Evolutionary conservation across 305 asterid species (phyloP).

Genomic region (Rubia tinctorum): DNA sequence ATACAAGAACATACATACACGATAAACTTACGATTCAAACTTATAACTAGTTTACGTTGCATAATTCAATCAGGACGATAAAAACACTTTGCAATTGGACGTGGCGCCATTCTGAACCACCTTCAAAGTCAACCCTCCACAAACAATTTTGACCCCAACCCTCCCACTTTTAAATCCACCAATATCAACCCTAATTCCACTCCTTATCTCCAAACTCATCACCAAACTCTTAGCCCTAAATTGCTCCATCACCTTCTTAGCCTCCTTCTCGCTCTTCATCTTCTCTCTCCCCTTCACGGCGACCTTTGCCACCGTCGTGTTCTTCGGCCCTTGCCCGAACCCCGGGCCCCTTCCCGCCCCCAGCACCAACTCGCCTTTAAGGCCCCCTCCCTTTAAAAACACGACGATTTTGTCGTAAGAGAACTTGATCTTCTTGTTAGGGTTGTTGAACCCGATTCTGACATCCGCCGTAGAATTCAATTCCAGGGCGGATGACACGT

Average conservation of each 20-base stretch:
- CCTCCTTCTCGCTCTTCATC: constrained; percentile 22
- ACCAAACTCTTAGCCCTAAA: constrained; percentile 37
- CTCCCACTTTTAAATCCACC: constrained; percentile 30
- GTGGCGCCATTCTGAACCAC: constrained; percentile 24
- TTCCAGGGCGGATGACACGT: constrained; percentile 28
- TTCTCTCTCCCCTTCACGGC: constrained; percentile 12
- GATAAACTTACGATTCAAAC: too few relatives aligned
- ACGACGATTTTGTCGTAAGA: constrained; percentile 30
- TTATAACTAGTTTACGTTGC: too few relatives aligned
- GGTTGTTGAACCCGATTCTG: constrained; percentile 33
- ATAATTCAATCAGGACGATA: too few relatives aligned
- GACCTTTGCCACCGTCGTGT: constrained; percentile 33
- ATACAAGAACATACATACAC: too few relatives aligned
- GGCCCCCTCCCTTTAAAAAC: constrained; percentile 14
- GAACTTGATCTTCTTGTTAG: constrained; percentile 35
- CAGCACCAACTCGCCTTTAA: constrained; percentile 20
- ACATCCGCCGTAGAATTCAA: constrained; percentile 29
- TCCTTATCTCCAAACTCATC: constrained; percentile 32
- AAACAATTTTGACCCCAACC: constrained; percentile 30
- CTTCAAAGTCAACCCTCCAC: constrained; percentile 32
- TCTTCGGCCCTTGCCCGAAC: constrained; percentile 33
- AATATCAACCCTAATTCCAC: constrained; percentile 34
- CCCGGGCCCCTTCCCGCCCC: constrained; percentile 39
- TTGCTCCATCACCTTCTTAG: constrained; percentile 25
- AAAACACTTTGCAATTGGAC: constrained; percentile 32